phyloP scores from a whole-genome alignment of 495 filamentous ascomycete genomes.

The Penicillium longicatenatum region DNA sequence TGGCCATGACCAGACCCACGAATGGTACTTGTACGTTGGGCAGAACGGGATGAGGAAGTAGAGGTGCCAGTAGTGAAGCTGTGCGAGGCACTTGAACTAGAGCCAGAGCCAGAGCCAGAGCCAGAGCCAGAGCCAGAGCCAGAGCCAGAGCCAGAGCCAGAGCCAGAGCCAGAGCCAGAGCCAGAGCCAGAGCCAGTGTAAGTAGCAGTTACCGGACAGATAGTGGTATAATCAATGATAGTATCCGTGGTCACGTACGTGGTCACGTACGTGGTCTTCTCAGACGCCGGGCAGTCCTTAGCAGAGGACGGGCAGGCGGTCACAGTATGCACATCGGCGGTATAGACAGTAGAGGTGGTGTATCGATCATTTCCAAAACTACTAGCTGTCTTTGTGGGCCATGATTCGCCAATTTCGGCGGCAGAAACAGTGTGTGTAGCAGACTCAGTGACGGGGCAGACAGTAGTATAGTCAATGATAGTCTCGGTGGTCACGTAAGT shows the following conservation, averaged over 20 bases:
- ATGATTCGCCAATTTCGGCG: background rate
- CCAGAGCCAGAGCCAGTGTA: background rate
- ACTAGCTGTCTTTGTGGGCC: background rate
- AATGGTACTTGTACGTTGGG: too few species aligned
- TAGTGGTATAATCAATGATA: background rate
- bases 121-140: too few species aligned
- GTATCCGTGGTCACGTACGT: slow-evolving; percentile 1
- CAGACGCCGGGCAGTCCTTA: background rate
- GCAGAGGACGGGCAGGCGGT: background rate
- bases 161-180: background rate
- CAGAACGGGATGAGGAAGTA: background rate
- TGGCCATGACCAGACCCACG: background rate
- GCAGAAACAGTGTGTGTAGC: background rate
- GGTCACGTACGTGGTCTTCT: background rate
- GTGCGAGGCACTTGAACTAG: background rate
- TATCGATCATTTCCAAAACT: background rate
- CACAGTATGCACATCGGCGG: background rate
- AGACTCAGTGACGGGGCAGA: background rate
- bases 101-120: background rate
- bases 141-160: background rate
- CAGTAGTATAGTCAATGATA: slow-evolving; percentile 3
- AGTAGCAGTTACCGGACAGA: slow-evolving; percentile 1
- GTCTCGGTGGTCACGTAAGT: slow-evolving; percentile 1
- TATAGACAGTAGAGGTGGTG: background rate
- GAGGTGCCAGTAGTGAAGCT: background rate